Evolutionary conservation across 768 basidiomycete genomes (phyloP), one percentile per base, ranked within the genome.

Genomic region (Pulveroboletus ravenelii): DNA sequence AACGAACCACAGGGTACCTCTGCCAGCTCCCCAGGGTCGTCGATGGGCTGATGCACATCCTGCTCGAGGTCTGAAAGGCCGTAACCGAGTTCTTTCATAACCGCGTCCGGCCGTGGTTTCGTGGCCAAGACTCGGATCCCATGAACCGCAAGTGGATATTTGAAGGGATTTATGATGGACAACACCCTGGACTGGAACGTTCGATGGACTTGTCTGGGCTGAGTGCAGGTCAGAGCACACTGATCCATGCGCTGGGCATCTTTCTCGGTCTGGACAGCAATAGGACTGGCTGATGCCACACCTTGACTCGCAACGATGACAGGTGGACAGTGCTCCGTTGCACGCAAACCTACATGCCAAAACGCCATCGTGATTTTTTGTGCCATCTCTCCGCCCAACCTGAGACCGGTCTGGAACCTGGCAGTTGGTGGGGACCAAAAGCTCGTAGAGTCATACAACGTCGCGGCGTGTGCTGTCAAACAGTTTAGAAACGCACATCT

Each of bases 271-370:
- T 89, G 6, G 80, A 85, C 58, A 70, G 72, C n/a, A n/a, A n/a
- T n/a, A n/a, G n/a, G n/a, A n/a, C n/a, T n/a, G n/a, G n/a, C n/a
- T n/a, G n/a, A n/a, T n/a, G n/a, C n/a, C n/a, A n/a, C n/a, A n/a
- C n/a, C n/a, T n/a, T n/a, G n/a, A n/a, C n/a, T n/a, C n/a, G n/a
- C n/a, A n/a, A 30, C 10, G 52, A 56, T 2, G 54, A 61, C 45
- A 49, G 51, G 36, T 48, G 58, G 59, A 51, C 79, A 6, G 83
- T 89, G 62, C 76, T 91, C 48, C 72, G 78, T 42, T 77, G 85
- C 32, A 89, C 90, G 89, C 78, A 85, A 47, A 67, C 71, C 8
- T 92, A 93, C 68, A 93, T 93, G 89, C n/a, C n/a, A n/a, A n/a
- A n/a, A n/a, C n/a, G n/a, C n/a, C n/a, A n/a, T n/a, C n/a, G n/a